A percentile compares a stretch with the other conserved stretches of the same genome.
Conservation (phyloP, 805 yeast genomes). For the Lipomyces lipofer region DNA sequence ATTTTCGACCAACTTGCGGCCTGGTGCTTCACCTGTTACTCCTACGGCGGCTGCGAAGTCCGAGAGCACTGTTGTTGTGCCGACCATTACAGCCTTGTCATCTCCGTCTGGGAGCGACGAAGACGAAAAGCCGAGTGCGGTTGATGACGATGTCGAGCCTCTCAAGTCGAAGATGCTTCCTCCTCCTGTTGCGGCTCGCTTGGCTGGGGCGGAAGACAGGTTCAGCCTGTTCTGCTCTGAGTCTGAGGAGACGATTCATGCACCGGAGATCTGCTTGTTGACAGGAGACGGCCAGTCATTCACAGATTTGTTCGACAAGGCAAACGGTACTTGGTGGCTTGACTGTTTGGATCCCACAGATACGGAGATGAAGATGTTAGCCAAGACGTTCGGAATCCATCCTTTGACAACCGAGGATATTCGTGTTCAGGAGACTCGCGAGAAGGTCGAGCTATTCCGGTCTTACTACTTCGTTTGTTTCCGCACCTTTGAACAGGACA, state of each 20-base stretch:
- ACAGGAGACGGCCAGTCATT: slow-evolving; percentile 60
- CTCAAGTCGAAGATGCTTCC: slow-evolving; percentile 21
- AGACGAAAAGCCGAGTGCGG: slow-evolving; percentile 14
- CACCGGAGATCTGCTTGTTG: slow-evolving; percentile 79
- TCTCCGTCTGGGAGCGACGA: slow-evolving; percentile 5
- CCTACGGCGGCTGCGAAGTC: slow-evolving; percentile 5
- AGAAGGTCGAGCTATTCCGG: slow-evolving; percentile 89
- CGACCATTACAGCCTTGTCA: background rate
- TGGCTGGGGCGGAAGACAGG: slow-evolving; percentile 49
- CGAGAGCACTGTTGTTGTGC: slow-evolving; percentile 2
- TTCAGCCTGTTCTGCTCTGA: slow-evolving; percentile 82
- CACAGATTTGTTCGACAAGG: slow-evolving; percentile 66
- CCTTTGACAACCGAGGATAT: slow-evolving; percentile 98
- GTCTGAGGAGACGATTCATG: slow-evolving; percentile 83
- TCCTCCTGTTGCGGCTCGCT: slow-evolving; percentile 23
- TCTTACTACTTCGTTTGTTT: slow-evolving; percentile 93
- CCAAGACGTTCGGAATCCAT: slow-evolving; percentile 95
- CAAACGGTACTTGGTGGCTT: slow-evolving; percentile 90
- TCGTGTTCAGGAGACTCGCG: slow-evolving; percentile 94
- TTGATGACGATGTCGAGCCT: slow-evolving; percentile 10
- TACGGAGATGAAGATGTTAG: slow-evolving; percentile 85
- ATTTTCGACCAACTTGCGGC: slow-evolving; percentile 3
- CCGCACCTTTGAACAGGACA: slow-evolving; percentile 90
- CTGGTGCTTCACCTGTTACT: background rate
- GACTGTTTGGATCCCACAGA: slow-evolving; percentile 95